Percentiles rank a stretch among this genome's conserved stretches.
Conservation (phyloP, 163 green algal species). For the Chlamydomonas reinhardtii region DNA sequence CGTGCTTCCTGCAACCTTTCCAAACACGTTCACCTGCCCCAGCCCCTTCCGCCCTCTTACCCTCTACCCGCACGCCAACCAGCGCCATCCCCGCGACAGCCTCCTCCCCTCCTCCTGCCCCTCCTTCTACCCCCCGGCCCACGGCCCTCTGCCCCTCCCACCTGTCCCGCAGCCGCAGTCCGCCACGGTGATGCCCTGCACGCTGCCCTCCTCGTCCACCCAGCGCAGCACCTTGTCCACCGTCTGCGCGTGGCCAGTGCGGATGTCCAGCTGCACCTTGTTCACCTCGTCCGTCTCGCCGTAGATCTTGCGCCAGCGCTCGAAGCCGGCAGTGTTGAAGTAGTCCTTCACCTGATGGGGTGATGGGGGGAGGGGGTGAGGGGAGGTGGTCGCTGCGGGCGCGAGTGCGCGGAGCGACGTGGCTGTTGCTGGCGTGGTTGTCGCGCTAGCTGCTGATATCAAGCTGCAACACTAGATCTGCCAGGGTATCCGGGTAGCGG, state of each 20-base stretch:
- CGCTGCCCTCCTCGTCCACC: constrained; percentile 82
- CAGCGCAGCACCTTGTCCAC: constrained; percentile 95
- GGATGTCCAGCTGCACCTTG: constrained; percentile 98
- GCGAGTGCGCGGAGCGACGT: no score
- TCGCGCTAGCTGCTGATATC: no score
- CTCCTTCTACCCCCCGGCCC: background rate
- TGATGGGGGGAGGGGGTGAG: no score
- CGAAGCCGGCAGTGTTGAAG: constrained; percentile 96
- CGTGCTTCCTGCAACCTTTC: no score
- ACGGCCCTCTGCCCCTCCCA: background rate
- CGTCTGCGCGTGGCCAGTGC: constrained; percentile 90
- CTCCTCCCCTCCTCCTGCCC: background rate
- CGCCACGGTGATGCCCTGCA: constrained; percentile 85
- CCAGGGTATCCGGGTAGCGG: no score
- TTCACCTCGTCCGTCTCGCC: constrained; percentile 98
- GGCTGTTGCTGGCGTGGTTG: no score
- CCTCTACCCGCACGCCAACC: no score
- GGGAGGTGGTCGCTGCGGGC: no score
- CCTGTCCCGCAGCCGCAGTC: constrained; percentile 96
- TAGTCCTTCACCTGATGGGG: constrained; percentile 87
- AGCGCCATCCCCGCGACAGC: no score
- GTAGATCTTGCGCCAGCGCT: constrained; percentile 99
- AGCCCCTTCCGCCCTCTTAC: no score
- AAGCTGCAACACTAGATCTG: no score
- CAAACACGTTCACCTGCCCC: no score